Percentiles rank a stretch among this genome's conserved stretches.
phyloP scores from a whole-genome alignment of 345 rosid genomes.

The Eucalyptus dawsonii region DNA sequence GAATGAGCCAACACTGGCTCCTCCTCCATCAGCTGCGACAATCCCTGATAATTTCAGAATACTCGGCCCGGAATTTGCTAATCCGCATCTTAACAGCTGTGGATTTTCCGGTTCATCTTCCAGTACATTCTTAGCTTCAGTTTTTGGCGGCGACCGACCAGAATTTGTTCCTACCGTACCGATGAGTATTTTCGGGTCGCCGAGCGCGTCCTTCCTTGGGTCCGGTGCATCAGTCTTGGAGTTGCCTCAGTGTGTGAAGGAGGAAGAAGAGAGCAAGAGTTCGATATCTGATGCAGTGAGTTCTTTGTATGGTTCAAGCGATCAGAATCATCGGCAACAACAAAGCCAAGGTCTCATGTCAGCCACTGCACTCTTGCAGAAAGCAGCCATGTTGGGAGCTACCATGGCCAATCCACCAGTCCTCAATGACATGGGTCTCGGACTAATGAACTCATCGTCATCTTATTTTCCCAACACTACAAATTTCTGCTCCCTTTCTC shows the following conservation, averaged over 20 bases:
- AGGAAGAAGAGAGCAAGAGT: background rate
- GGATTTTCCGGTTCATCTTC: background rate
- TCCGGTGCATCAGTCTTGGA: background rate
- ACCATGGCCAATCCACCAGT: background rate
- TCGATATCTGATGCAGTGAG: background rate
- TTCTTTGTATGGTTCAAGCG: background rate
- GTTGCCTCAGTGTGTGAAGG: background rate
- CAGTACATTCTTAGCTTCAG: background rate
- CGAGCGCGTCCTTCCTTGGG: background rate
- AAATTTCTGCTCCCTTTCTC: background rate
- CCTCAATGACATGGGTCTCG: background rate
- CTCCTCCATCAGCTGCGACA: background rate
- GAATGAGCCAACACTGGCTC: conserved; percentile 11
- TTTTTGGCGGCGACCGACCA: background rate
- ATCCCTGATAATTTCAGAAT: background rate
- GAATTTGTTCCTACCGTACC: background rate
- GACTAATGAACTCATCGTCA: background rate
- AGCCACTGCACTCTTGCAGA: background rate
- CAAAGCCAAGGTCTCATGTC: background rate
- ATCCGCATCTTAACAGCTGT: background rate
- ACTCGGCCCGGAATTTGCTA: background rate
- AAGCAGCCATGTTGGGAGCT: background rate
- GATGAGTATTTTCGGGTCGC: background rate
- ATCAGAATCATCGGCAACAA: background rate
- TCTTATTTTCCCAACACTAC: background rate